phyloP scores from a whole-genome alignment of 306 rosid genomes.

The Medicago arabica region DNA sequence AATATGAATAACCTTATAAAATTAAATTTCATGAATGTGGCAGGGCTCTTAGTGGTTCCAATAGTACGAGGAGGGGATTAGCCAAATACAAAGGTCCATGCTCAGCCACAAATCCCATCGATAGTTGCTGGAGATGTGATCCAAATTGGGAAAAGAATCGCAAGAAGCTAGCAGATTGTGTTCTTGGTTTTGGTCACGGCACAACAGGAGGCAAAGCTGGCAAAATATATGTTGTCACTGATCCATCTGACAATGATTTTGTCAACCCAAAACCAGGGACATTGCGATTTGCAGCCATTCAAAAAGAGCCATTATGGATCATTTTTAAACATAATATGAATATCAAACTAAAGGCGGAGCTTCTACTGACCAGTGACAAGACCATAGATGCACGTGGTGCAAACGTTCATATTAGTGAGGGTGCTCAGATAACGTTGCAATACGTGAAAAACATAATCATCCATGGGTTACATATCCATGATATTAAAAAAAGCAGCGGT shows the following conservation, averaged over 20 bases:
- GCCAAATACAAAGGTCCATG: conserved; percentile 38
- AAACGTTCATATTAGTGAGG: conserved; percentile 50
- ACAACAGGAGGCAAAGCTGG: conserved; percentile 62
- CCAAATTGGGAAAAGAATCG: conserved; percentile 53
- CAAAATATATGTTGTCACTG: conserved; percentile 47
- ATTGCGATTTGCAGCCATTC: conserved; percentile 46
- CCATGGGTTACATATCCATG: conserved; percentile 52
- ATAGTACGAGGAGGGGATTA: conserved; percentile 47
- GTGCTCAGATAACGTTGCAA: conserved; percentile 60
- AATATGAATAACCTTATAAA: not conserved
- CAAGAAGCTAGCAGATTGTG: conserved; percentile 56
- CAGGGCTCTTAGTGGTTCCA: conserved; percentile 38
- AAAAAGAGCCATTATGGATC: conserved; percentile 55
- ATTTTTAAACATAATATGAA: conserved; percentile 47
- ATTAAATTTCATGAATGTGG: not conserved
- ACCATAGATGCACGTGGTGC: conserved; percentile 65
- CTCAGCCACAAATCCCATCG: conserved; percentile 55
- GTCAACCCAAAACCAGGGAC: conserved; percentile 58
- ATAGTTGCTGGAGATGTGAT: conserved; percentile 62
- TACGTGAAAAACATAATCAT: conserved; percentile 57
- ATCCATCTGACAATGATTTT: conserved; percentile 46
- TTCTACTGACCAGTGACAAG: conserved; percentile 40
- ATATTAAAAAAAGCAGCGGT: conserved; percentile 38
- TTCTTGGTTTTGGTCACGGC: conserved; percentile 46
- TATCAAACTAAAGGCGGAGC: conserved; percentile 46